Conservation (phyloP, 2,329 filamentous ascomycete species). For the Reticulascus tulasneorum region DNA sequence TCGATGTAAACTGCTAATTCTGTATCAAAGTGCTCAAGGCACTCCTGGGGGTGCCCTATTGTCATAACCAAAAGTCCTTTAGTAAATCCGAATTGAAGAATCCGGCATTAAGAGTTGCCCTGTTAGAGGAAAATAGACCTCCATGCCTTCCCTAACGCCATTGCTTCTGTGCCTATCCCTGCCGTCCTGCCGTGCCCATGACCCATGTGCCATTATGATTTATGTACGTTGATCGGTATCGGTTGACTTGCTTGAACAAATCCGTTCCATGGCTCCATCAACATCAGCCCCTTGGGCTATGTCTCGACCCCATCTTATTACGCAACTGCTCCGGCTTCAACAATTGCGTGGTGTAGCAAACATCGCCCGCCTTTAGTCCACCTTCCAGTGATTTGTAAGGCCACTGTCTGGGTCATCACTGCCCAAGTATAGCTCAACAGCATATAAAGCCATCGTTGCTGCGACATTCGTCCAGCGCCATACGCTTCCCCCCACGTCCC, state of each 20-base stretch:
- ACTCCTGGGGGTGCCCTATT: no score
- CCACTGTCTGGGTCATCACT: conserved; percentile 73
- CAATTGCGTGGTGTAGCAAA: neutral
- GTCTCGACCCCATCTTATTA: neutral
- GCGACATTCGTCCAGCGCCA: conserved; percentile 94
- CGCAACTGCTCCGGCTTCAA: neutral
- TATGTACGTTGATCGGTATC: conserved; percentile 11
- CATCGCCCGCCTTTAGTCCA: conserved; percentile 56
- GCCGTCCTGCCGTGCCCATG: conserved; percentile 6
- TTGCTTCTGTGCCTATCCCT: conserved; percentile 12
- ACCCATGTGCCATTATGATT: conserved; percentile 11
- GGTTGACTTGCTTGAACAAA: conserved; percentile 5
- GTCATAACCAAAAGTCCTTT: no score
- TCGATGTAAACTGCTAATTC: no score
- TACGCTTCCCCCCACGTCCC: conserved; percentile 75
- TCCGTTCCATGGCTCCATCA: neutral
- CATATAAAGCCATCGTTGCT: conserved; percentile 84
- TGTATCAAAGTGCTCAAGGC: no score
- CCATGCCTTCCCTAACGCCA: conserved; percentile 13
- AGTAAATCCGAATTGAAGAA: conserved; percentile 6
- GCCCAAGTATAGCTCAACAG: conserved; percentile 83
- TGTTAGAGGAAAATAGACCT: conserved; percentile 12
- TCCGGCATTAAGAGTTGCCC: conserved; percentile 8
- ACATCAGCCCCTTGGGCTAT: conserved; percentile 5
- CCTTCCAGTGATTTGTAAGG: conserved; percentile 84